A percentile compares a stretch with the other conserved stretches of the same genome.
phyloP scores from a whole-genome alignment of 345 rosid genomes.

The Aquilaria malaccensis region DNA sequence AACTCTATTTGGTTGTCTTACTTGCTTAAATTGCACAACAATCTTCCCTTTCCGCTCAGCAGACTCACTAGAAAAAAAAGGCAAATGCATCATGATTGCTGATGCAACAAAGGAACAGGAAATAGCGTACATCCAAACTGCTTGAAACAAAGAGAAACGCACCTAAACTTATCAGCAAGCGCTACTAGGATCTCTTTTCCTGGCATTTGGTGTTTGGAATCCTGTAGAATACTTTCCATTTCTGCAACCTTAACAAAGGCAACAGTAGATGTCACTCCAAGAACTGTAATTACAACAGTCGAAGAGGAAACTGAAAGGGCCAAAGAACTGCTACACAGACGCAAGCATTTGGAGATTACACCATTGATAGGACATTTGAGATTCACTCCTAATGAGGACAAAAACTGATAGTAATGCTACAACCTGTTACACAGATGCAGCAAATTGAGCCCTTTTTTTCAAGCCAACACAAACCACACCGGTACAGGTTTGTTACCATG shows the following conservation, averaged over 20 bases:
- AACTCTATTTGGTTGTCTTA: slow-evolving; percentile 20
- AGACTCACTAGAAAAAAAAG: slow-evolving; percentile 46
- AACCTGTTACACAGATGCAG: no score
- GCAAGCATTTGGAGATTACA: no score
- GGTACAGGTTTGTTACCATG: no score
- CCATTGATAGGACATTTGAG: no score
- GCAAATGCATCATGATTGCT: slow-evolving; percentile 9
- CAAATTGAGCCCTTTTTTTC: no score
- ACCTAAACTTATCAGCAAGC: slow-evolving; percentile 90
- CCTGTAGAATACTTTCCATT: slow-evolving; percentile 81
- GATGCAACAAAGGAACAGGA: slow-evolving; percentile 1
- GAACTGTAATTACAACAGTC: no score
- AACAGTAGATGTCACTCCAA: not conserved
- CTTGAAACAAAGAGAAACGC: slow-evolving; percentile 7
- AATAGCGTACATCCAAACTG: not conserved
- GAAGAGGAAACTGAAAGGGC: not conserved
- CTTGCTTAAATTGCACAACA: slow-evolving; percentile 82
- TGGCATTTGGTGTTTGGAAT: slow-evolving; percentile 63
- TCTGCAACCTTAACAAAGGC: slow-evolving; percentile 48
- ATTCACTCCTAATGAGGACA: no score
- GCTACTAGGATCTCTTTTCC: slow-evolving; percentile 57
- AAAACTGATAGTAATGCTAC: no score
- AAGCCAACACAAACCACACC: no score
- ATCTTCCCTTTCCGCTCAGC: slow-evolving; percentile 69
- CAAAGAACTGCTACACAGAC: not conserved